Evolutionary conservation across 2,329 filamentous ascomycete genomes (phyloP).

Genomic region (Colletotrichum trifolii): DNA sequence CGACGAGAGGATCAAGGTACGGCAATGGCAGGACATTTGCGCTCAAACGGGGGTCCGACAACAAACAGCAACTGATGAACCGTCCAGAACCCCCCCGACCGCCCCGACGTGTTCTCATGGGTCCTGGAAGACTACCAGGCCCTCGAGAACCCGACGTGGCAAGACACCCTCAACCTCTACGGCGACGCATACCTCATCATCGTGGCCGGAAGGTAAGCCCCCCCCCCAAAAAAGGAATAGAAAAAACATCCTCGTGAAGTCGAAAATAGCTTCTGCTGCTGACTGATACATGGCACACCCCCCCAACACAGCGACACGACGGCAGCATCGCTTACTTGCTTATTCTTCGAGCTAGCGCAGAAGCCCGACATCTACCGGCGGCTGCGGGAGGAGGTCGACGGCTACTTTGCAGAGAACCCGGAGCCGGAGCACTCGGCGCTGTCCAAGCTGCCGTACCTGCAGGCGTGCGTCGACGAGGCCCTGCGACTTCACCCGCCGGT

Average conservation of each 20-base stretch:
- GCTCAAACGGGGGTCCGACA: neutral
- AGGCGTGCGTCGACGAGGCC: constrained; percentile 53
- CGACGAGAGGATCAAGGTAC: constrained; percentile 34
- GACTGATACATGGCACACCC: neutral
- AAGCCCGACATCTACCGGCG: constrained; percentile 8
- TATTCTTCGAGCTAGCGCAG: constrained; percentile 36
- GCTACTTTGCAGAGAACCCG: constrained; percentile 31
- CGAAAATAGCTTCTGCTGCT: neutral
- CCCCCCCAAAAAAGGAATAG: no score
- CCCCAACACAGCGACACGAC: constrained; percentile 35
- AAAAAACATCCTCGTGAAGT: neutral
- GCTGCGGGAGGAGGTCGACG: constrained; percentile 37
- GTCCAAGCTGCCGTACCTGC: constrained; percentile 43
- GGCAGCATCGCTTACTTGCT: constrained; percentile 34
- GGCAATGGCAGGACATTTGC: neutral
- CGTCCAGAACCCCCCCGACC: constrained; percentile 36
- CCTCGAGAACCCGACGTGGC: constrained; percentile 33
- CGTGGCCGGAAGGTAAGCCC: constrained; percentile 45
- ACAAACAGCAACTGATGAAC: neutral
- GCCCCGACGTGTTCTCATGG: constrained; percentile 47
- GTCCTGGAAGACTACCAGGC: constrained; percentile 43
- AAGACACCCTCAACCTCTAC: constrained; percentile 41
- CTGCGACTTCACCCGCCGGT: constrained; percentile 52
- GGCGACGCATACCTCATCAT: constrained; percentile 46
- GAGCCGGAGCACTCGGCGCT: constrained; percentile 38